A percentile compares a stretch with the other conserved stretches of the same genome.
Conservation (phyloP, 2,329 filamentous ascomycete species). For the Capronia americana region DNA sequence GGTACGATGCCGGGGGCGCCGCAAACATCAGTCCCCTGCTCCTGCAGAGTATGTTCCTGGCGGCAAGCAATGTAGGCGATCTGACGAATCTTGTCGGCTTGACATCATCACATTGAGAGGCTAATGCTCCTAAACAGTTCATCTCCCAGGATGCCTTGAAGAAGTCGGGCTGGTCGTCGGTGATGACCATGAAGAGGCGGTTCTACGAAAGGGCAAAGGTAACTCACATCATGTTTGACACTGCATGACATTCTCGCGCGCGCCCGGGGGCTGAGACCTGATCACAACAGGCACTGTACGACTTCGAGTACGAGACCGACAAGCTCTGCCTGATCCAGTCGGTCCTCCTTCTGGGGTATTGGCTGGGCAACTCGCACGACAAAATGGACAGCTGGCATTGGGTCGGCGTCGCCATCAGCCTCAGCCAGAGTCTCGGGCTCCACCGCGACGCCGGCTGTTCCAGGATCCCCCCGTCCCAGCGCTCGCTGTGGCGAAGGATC, state of each 20-base stretch:
- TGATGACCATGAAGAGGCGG: slow-evolving; percentile 21
- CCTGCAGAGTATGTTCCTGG: slow-evolving; percentile 51
- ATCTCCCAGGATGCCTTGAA: slow-evolving; percentile 45
- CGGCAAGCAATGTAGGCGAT: slow-evolving; percentile 43
- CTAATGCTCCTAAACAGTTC: slow-evolving; percentile 37
- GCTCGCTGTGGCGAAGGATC: slow-evolving; percentile 47
- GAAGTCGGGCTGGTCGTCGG: slow-evolving; percentile 15
- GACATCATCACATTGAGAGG: background rate
- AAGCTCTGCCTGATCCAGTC: slow-evolving; percentile 25
- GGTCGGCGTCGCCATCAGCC: slow-evolving; percentile 53
- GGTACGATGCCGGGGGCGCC: slow-evolving; percentile 15
- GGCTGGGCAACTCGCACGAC: slow-evolving; percentile 24
- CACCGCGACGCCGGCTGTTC: slow-evolving; percentile 44
- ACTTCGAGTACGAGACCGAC: slow-evolving; percentile 26
- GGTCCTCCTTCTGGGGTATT: slow-evolving; percentile 24
- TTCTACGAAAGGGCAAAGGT: slow-evolving; percentile 26
- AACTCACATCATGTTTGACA: no score
- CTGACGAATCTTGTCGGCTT: background rate
- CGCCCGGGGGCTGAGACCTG: background rate
- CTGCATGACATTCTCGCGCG: background rate
- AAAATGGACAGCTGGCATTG: slow-evolving; percentile 49
- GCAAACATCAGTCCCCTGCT: slow-evolving; percentile 39
- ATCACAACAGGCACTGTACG: slow-evolving; percentile 18
- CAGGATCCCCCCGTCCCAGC: slow-evolving; percentile 37
- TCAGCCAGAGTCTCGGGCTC: slow-evolving; percentile 54